Evolutionary conservation across 306 rosid species (phyloP).

Genomic region (Vachellia collinsii): DNA sequence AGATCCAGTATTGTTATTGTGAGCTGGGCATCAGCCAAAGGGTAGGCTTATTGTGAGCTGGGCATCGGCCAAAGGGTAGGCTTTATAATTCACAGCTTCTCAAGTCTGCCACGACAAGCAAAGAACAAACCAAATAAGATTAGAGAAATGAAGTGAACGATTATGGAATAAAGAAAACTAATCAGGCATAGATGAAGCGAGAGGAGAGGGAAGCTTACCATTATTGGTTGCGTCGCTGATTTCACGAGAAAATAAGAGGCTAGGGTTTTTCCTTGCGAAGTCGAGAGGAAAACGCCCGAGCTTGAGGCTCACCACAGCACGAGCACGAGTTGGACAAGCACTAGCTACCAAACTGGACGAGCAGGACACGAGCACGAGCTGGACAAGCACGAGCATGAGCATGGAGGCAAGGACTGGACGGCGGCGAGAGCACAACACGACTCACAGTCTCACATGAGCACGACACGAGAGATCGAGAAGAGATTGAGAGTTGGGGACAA

Average conservation of each 20-base stretch:
- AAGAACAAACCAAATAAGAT: not conserved
- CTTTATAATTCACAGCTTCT: constrained; percentile 84
- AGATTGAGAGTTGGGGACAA: too few relatives aligned
- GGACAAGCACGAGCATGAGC: too few relatives aligned
- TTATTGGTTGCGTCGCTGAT: constrained; percentile 36
- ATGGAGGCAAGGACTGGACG: too few relatives aligned
- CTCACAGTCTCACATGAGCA: too few relatives aligned
- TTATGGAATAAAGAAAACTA: not conserved
- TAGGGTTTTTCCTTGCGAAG: constrained; percentile 9
- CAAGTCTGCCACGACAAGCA: constrained; percentile 54
- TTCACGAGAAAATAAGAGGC: constrained; percentile 6
- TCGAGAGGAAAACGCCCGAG: not conserved
- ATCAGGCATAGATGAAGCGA: not conserved
- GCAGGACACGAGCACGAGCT: too few relatives aligned
- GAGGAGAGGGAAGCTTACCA: constrained; percentile 48
- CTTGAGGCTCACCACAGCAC: not conserved
- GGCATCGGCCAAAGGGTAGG: constrained; percentile 85
- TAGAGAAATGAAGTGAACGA: too few relatives aligned
- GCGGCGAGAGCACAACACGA: too few relatives aligned
- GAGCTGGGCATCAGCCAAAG: too few relatives aligned
- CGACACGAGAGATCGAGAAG: too few relatives aligned
- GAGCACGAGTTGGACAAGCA: too few relatives aligned
- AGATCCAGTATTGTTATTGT: constrained; percentile 78
- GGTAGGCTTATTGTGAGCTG: constrained; percentile 76
- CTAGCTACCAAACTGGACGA: too few relatives aligned